These are phyloP conservation scores for Pistacia integerrima DNA, from an alignment of 345 rosid species.

Conservation along the genomic window DNA sequence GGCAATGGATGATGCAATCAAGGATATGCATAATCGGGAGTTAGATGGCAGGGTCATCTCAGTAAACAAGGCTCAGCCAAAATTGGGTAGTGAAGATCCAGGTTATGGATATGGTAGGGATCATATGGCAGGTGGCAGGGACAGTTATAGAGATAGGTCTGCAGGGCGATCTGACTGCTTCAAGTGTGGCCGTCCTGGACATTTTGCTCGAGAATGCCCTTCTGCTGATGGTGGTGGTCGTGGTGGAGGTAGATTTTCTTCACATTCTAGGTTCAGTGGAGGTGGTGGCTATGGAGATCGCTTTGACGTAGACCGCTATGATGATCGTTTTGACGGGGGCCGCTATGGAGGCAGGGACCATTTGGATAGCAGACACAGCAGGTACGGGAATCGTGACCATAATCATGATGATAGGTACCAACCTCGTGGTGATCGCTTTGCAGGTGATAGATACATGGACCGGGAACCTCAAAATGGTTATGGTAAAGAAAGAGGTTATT, in stretches of 20 bases:
- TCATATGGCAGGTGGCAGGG: constrained; percentile 32
- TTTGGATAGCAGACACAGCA: constrained; percentile 32
- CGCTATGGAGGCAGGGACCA: constrained; percentile 40
- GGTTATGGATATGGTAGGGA: constrained; percentile 36
- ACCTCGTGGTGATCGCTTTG: constrained; percentile 39
- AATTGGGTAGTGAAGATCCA: constrained; percentile 35
- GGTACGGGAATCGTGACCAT: constrained; percentile 39
- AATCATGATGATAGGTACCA: constrained; percentile 36
- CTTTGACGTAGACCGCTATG: constrained; percentile 37
- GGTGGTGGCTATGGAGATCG: constrained; percentile 36
- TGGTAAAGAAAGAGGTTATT: constrained; percentile 22
- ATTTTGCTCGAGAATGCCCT: constrained; percentile 47
- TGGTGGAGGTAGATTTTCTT: constrained; percentile 31
- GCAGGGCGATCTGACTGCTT: constrained; percentile 42
- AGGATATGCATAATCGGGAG: constrained; percentile 43
- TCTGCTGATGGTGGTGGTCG: constrained; percentile 34
- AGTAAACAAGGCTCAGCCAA: constrained; percentile 48
- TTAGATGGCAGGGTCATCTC: constrained; percentile 43
- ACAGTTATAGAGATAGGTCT: constrained; percentile 36
- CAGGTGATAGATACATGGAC: constrained; percentile 30
- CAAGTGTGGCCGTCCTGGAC: constrained; percentile 44
- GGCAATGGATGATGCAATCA: constrained; percentile 47
- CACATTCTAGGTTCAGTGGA: constrained; percentile 39
- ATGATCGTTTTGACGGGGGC: constrained; percentile 44
- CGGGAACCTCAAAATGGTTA: constrained; percentile 16